Percentiles rank a stretch among this genome's conserved stretches.
Conservation (phyloP, 31 red algal genomes). For the Bonnemaisonia californica region DNA sequence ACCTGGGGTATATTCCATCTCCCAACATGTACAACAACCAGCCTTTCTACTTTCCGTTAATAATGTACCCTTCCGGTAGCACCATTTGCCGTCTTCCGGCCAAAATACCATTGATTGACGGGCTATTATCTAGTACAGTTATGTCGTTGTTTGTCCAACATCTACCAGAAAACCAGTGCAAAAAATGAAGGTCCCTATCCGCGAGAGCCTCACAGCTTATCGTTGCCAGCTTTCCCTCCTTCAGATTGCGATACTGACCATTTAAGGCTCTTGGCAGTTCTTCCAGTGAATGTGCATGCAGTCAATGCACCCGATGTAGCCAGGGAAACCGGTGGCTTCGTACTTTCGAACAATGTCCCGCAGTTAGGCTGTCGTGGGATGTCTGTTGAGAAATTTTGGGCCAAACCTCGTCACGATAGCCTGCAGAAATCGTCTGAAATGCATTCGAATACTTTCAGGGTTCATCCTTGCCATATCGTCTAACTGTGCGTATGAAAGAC, state of each 20-base stretch:
- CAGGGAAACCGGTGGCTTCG: slow-evolving; percentile 25
- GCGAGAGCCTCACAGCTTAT: slow-evolving; percentile 23
- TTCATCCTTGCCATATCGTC: slow-evolving; percentile 27
- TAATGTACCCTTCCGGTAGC: slow-evolving; percentile 2
- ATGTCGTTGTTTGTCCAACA: slow-evolving; percentile 33
- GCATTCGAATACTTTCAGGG: background rate
- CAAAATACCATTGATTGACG: background rate
- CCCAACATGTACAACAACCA: slow-evolving; percentile 7
- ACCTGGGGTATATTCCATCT: slow-evolving; percentile 10
- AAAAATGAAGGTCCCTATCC: slow-evolving; percentile 15
- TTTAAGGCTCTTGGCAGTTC: slow-evolving; percentile 1
- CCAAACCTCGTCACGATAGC: background rate
- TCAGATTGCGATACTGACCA: slow-evolving; percentile 26
- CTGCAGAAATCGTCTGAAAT: background rate
- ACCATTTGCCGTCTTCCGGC: slow-evolving; percentile 2
- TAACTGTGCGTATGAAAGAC: slow-evolving; percentile 11
- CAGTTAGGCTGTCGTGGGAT: background rate
- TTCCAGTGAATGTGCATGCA: slow-evolving; percentile 33
- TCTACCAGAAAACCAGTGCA: slow-evolving; percentile 30
- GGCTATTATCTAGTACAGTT: slow-evolving; percentile 7
- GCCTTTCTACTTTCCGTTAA: background rate
- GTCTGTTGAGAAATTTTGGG: background rate
- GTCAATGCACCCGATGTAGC: slow-evolving; percentile 25
- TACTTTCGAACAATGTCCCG: background rate
- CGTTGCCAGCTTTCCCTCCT: slow-evolving; percentile 26